Percentiles rank a stretch among this genome's conserved stretches.
phyloP scores from a whole-genome alignment of 495 filamentous ascomycete species.

The Penicillium steckii region DNA sequence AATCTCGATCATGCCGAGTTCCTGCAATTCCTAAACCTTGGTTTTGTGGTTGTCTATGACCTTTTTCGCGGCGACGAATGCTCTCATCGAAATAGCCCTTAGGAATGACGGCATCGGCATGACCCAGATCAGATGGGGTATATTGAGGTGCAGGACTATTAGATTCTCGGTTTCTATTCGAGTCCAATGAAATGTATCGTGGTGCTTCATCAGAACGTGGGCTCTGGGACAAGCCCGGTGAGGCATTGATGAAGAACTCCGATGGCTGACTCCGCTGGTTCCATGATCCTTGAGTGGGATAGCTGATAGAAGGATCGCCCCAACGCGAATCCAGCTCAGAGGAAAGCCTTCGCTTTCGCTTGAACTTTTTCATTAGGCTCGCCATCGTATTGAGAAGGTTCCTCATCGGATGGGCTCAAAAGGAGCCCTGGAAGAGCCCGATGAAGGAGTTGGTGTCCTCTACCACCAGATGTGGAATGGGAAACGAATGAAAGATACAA shows the following conservation, averaged over 20 bases:
- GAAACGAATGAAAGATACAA: background rate
- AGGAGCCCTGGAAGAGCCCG: background rate
- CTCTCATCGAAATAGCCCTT: slow-evolving; percentile 41
- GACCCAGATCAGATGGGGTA: slow-evolving; percentile 1
- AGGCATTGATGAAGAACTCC: slow-evolving; percentile 13
- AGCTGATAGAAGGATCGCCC: slow-evolving; percentile 43
- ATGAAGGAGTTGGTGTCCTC: no score
- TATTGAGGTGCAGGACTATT: background rate
- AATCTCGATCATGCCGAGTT: background rate
- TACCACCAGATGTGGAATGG: no score
- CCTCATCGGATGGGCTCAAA: slow-evolving; percentile 23
- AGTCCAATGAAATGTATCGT: slow-evolving; percentile 9
- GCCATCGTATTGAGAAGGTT: slow-evolving; percentile 32
- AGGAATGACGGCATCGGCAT: slow-evolving; percentile 23
- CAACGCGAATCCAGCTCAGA: slow-evolving; percentile 43
- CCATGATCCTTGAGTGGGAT: slow-evolving; percentile 45
- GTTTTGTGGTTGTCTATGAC: background rate
- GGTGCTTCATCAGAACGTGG: slow-evolving; percentile 1
- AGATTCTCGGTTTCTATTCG: background rate
- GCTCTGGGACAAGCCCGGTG: background rate
- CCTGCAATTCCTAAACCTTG: slow-evolving; percentile 13
- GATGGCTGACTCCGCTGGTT: slow-evolving; percentile 34
- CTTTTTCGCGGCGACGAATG: slow-evolving; percentile 24
- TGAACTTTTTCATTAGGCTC: slow-evolving; percentile 35
- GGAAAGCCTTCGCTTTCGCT: slow-evolving; percentile 39